phyloP scores from a whole-genome alignment of 2,329 filamentous ascomycete genomes.

The Aspergillus oerlinghausenensis region DNA sequence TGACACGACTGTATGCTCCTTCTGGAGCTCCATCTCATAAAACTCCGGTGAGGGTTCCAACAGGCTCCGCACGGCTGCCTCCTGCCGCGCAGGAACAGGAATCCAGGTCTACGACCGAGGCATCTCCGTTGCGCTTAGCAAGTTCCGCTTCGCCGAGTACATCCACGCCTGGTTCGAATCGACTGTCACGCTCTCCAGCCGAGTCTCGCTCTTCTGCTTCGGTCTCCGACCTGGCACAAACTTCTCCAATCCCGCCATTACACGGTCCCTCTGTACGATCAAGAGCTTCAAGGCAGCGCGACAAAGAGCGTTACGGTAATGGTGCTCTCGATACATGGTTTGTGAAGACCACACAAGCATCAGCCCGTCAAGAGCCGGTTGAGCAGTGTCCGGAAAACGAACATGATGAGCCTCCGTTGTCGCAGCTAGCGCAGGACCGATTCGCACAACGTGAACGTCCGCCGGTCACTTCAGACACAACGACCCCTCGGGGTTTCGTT shows the following conservation, averaged over 20 bases:
- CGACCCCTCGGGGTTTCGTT: background rate
- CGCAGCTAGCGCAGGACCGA: slow-evolving; percentile 10
- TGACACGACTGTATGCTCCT: slow-evolving; percentile 29
- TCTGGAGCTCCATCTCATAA: slow-evolving; percentile 2
- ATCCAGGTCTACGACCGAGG: background rate
- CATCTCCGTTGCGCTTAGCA: background rate
- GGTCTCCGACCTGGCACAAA: background rate
- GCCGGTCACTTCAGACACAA: background rate
- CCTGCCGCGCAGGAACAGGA: background rate
- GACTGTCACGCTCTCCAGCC: slow-evolving; percentile 4
- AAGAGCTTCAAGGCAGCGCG: slow-evolving; percentile 13
- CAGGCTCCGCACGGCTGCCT: background rate
- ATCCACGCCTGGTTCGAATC: slow-evolving; percentile 8
- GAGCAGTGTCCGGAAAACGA: background rate
- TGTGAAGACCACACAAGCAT: slow-evolving; percentile 11
- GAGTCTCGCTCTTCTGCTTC: slow-evolving; percentile 4
- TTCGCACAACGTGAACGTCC: slow-evolving; percentile 4
- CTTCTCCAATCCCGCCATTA: slow-evolving; percentile 3
- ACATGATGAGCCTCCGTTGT: slow-evolving; percentile 4
- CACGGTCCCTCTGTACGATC: slow-evolving; percentile 1
- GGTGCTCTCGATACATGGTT: slow-evolving; percentile 32
- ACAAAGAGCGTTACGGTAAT: slow-evolving; percentile 19
- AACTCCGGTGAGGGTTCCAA: background rate
- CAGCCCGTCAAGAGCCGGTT: background rate
- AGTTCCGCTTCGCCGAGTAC: slow-evolving; percentile 16